A percentile compares a stretch with the other conserved stretches of the same genome.
These are phyloP conservation scores for Omphalotus guepiniiformis DNA, from an alignment of 768 basidiomycete genomes.

Conservation along the genomic window DNA sequence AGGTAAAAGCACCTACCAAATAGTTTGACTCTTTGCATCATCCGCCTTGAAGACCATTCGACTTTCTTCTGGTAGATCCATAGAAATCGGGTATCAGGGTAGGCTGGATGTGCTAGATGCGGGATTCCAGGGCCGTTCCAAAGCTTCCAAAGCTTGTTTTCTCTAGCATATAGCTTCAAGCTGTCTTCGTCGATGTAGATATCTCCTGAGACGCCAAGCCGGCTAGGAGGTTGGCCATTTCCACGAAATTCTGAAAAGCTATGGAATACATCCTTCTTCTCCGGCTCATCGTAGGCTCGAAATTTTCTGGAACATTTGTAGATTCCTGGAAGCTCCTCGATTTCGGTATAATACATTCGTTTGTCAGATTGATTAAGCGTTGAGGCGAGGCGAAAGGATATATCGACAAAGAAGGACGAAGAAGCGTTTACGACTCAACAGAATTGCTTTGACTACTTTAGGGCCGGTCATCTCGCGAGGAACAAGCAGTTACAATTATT, in stretches of 20 bases:
- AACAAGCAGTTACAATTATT: too few species aligned
- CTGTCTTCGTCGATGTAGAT: background rate
- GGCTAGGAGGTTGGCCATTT: background rate
- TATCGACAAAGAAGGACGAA: too few species aligned
- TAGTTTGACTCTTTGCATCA: too few species aligned
- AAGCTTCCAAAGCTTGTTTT: background rate
- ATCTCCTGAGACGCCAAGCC: slow-evolving; percentile 1
- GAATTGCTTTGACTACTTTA: too few species aligned
- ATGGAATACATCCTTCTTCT: background rate
- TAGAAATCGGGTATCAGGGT: background rate
- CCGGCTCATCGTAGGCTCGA: background rate
- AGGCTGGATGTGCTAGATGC: background rate
- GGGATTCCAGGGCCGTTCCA: background rate
- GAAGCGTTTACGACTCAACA: too few species aligned
- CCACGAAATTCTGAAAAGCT: slow-evolving; percentile 1
- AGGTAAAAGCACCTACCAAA: too few species aligned
- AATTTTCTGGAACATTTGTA: background rate
- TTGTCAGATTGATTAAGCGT: too few species aligned
- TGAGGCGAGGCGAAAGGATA: too few species aligned
- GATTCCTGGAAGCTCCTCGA: background rate
- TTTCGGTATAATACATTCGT: too few species aligned
- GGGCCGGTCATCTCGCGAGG: too few species aligned
- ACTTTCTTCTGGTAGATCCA: background rate
- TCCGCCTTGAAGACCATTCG: background rate
- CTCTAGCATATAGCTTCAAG: background rate